Percentiles rank a stretch among this genome's conserved stretches.
Evolutionary conservation across 179 eudicot genomes (phyloP).

Genomic region (Gypsophila paniculata): DNA sequence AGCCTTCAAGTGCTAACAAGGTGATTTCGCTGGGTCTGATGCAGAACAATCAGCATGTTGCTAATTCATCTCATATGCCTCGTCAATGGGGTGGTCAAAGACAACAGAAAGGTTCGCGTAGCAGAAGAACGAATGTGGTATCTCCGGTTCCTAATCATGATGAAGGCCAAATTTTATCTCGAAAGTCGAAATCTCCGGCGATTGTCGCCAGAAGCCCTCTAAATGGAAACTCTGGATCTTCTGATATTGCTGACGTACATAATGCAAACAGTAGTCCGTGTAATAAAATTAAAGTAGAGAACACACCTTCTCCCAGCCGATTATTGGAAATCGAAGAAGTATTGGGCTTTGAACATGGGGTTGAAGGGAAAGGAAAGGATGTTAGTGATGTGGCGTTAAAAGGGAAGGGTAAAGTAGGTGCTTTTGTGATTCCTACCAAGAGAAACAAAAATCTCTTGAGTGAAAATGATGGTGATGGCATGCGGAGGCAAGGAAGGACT

Average conservation of each 20-base stretch:
- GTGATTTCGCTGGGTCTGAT: constrained; percentile 36
- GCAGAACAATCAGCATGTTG: constrained; percentile 29
- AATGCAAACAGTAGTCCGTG: constrained; percentile 26
- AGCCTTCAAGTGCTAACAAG: constrained; percentile 40
- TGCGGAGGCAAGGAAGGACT: constrained; percentile 58
- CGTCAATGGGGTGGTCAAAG: constrained; percentile 87
- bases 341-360: constrained; percentile 40
- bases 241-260: constrained; percentile 35
- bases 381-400: constrained; percentile 32
- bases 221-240: constrained; percentile 37
- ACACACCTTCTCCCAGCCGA: constrained; percentile 48
- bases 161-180: constrained; percentile 48
- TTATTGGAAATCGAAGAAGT: constrained; percentile 68
- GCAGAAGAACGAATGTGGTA: constrained; percentile 66
- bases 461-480: constrained; percentile 51
- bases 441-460: constrained; percentile 44
- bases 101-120: constrained; percentile 74
- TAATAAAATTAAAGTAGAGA: constrained; percentile 49
- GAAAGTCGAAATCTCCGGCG: constrained; percentile 52
- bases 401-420: constrained; percentile 35
- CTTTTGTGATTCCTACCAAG: constrained; percentile 48
- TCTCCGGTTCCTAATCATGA: constrained; percentile 65
- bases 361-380: constrained; percentile 48
- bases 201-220: constrained; percentile 37
- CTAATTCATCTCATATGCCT: constrained; percentile 58